Evolutionary conservation across 2,329 filamentous ascomycete species (phyloP), one percentile per base, ranked within the genome.

Genomic region (Arthroderma uncinatum): DNA sequence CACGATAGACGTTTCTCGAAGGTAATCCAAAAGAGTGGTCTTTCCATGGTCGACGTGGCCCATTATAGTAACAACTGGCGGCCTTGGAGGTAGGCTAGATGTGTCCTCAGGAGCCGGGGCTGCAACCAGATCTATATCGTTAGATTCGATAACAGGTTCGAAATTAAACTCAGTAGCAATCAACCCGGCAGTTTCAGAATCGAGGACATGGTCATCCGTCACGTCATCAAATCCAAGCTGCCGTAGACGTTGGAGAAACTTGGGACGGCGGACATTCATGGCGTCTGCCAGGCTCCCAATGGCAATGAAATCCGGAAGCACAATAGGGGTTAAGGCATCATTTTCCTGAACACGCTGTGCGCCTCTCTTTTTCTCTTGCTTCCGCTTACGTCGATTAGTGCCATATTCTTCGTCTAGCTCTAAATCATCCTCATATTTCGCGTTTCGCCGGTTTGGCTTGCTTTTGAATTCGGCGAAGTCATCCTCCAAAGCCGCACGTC

Each of bases 31-130:
- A 42, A 98, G 84, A 0, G 94, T 98, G 0, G 93, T 98, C 76
- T 98, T 98, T 56, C 93, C 93, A 70, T 98, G 93, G 69, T 98
- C 94, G 64, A 98, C 93, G 63, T 98, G 93, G 1, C 93, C 93
- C 94, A 98, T 98, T 67, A 98, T 98, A 0, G 94, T 97, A 39
- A 98, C 91, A 36, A 98, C 89, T 0, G 93, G 94, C 6, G 93
- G 92, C 14, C 94, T 82, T 34, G 76, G 72, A 1, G 90, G 89
- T 6, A 96, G 72, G 12, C 71, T 64, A 0, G 86, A 82, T 53
- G 76, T 79, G 69, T 92, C 88, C 65, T 84, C 83, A 7, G 82
- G 81, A 25, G 79, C 74, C 1, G 89, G 85, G 9, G 84, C 81
- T 23, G 87, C 79, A 60, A 79, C 80, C 39, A 98, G 73, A 69